Evolutionary conservation across 306 rosid species (phyloP).

Genomic region (Casuarina equisetifolia): DNA sequence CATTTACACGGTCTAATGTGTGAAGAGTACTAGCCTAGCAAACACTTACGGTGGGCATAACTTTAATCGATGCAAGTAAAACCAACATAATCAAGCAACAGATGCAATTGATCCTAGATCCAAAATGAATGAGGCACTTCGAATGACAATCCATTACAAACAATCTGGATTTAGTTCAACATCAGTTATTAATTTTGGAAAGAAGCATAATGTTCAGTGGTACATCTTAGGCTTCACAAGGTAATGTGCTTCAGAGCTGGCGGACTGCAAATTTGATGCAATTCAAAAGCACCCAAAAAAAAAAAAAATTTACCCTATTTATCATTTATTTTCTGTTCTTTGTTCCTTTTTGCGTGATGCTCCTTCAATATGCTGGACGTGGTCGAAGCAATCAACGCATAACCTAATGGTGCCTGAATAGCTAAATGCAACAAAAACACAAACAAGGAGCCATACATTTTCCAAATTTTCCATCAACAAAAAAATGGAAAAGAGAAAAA

Average conservation of each 20-base stretch:
- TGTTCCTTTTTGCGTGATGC: neutral
- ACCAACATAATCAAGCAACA: neutral
- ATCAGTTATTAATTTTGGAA: neutral
- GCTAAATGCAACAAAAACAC: neutral
- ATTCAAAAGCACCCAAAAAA: neutral
- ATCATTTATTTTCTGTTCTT: neutral
- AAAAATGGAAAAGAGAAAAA: neutral
- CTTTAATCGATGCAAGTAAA: neutral
- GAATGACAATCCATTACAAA: neutral
- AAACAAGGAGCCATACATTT: neutral
- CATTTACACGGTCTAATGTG: neutral
- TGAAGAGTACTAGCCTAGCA: neutral
- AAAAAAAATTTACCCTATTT: neutral
- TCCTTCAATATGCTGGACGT: neutral
- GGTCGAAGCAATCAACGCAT: slow-evolving; percentile 4
- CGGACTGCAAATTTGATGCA: neutral
- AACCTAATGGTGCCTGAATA: neutral
- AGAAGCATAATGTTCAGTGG: neutral
- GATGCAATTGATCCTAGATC: neutral
- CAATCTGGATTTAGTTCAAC: neutral
- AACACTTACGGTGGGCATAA: neutral
- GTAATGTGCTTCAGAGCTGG: neutral
- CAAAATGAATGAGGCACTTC: neutral
- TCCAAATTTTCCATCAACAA: too few species aligned
- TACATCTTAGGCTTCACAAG: neutral